phyloP scores from a whole-genome alignment of 1,284 basidiomycete genomes.

The Termitomyces sp. region DNA sequence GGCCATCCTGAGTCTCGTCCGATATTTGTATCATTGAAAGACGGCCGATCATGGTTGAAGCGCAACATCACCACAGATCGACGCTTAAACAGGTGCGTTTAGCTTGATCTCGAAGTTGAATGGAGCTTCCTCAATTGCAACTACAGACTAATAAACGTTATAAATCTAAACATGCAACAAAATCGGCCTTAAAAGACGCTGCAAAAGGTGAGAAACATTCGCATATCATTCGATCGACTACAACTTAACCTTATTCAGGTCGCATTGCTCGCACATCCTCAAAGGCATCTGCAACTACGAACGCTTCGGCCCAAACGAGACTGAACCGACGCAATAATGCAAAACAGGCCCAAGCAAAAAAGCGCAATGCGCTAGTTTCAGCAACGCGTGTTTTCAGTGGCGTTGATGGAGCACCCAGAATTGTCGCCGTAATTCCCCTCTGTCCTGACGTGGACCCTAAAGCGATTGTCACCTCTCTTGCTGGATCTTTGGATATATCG shows the following conservation, averaged over 20 bases:
- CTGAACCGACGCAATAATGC: conserved; percentile 73
- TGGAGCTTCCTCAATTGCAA: background rate
- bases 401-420: conserved; percentile 73
- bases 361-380: conserved; percentile 65
- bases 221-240: background rate
- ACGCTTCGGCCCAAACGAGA: conserved; percentile 51
- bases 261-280: conserved; percentile 47
- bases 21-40: background rate
- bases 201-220: conserved; percentile 61
- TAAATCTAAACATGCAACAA: conserved; percentile 86
- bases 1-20: background rate
- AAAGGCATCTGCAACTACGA: conserved; percentile 41
- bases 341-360: conserved; percentile 71
- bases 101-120: background rate
- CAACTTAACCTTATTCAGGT: conserved; percentile 33
- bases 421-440: conserved; percentile 77
- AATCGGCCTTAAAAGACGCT: conserved; percentile 73
- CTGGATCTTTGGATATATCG: conserved; percentile 58
- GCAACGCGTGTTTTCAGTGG: conserved; percentile 74
- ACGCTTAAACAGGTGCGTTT: conserved; percentile 77
- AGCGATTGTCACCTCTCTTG: conserved; percentile 54
- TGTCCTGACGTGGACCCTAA: conserved; percentile 60
- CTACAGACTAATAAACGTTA: conserved; percentile 80
- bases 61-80: conserved; percentile 60
- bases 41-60: conserved; percentile 30